phyloP scores from a whole-genome alignment of 495 filamentous ascomycete genomes.

The Xylaria castorea region DNA sequence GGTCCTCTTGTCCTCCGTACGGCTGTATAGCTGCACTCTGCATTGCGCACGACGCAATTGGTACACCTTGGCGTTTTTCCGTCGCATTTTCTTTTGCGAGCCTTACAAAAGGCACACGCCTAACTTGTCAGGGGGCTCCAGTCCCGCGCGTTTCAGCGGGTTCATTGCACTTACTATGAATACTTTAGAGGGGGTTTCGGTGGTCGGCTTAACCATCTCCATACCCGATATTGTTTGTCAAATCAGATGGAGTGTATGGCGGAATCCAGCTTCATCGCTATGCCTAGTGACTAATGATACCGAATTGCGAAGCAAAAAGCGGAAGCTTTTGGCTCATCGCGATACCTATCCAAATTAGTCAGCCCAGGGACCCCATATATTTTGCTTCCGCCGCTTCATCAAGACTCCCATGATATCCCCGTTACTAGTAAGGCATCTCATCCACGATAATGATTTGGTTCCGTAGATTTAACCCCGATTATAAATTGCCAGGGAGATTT shows the following conservation, averaged over 20 bases:
- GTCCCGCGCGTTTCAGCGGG: neutral
- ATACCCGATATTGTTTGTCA: neutral
- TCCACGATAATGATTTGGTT: neutral
- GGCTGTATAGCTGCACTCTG: slow-evolving; percentile 10
- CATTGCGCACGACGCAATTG: slow-evolving; percentile 36
- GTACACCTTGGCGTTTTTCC: slow-evolving; percentile 39
- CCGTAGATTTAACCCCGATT: neutral
- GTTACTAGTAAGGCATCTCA: neutral
- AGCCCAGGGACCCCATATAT: neutral
- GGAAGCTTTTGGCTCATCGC: neutral
- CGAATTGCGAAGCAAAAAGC: neutral
- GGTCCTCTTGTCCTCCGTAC: slow-evolving; percentile 8
- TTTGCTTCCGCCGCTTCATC: slow-evolving; percentile 21
- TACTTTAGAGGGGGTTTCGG: neutral
- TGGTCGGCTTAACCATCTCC: neutral
- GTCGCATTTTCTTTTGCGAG: slow-evolving; percentile 45
- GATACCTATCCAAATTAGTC: neutral
- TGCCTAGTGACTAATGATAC: neutral
- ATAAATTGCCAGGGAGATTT: neutral
- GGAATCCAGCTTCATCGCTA: neutral
- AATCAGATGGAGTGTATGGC: neutral
- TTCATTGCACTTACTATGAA: neutral
- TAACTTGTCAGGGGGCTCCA: neutral
- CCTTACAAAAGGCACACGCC: slow-evolving; percentile 14
- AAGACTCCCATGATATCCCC: neutral